These are phyloP conservation scores for Plasmopara muralis DNA, from an alignment of 352 stramenopile species.

Conservation along the genomic window DNA sequence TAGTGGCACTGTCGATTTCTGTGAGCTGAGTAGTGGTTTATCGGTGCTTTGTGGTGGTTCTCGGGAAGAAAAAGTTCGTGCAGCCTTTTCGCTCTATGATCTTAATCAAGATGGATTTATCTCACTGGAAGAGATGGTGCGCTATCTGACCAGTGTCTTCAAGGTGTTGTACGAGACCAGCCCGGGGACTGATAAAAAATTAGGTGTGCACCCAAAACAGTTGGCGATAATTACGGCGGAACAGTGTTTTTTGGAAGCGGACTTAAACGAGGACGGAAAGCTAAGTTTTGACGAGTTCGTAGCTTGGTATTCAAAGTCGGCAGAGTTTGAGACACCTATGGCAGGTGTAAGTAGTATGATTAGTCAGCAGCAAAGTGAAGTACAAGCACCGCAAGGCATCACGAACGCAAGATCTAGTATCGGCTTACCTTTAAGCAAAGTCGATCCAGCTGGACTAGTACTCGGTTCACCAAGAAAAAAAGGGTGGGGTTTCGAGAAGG, in stretches of 20 bases:
- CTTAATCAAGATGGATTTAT: conserved; percentile 84
- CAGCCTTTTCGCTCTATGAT: conserved; percentile 84
- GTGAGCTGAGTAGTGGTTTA: conserved; percentile 74
- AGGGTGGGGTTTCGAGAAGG: conserved; percentile 17
- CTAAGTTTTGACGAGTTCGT: conserved; percentile 87
- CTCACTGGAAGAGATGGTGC: conserved; percentile 83
- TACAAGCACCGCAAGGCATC: conserved; percentile 12
- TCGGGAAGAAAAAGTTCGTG: conserved; percentile 76
- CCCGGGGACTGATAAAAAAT: conserved; percentile 41
- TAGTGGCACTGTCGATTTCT: conserved; percentile 79
- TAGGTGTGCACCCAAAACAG: conserved; percentile 62
- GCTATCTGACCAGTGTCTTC: conserved; percentile 81
- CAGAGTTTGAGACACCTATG: conserved; percentile 35
- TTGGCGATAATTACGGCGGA: conserved; percentile 73
- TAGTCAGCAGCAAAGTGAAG: conserved; percentile 10
- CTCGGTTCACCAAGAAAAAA: conserved; percentile 27
- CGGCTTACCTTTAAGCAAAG: conserved; percentile 9
- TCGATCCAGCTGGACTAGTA: neutral
- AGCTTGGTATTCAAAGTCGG: conserved; percentile 68
- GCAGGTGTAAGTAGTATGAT: conserved; percentile 28
- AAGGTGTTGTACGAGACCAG: conserved; percentile 84
- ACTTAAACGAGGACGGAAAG: conserved; percentile 72
- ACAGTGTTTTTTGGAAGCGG: conserved; percentile 79
- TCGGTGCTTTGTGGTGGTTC: conserved; percentile 77
- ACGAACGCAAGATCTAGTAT: conserved; percentile 11